phyloP scores from a whole-genome alignment of 345 rosid species.

The Camelina neglecta region DNA sequence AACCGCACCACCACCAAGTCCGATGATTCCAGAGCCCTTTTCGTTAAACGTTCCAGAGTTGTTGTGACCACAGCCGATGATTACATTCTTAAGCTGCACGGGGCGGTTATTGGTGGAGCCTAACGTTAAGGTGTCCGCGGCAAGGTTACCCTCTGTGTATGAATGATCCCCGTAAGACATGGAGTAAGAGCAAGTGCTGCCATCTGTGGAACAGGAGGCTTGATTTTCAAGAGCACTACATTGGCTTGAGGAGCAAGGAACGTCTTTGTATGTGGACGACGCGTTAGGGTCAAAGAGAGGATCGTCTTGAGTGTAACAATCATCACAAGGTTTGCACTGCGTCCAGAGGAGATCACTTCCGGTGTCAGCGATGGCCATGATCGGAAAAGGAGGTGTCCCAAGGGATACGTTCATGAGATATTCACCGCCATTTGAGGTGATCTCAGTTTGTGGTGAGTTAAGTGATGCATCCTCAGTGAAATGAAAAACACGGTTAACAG shows the following conservation, averaged over 20 bases:
- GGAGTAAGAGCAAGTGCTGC: slow-evolving; percentile 10
- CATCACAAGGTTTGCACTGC: slow-evolving; percentile 44
- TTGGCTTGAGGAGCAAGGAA: slow-evolving; percentile 45
- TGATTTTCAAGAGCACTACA: slow-evolving; percentile 9
- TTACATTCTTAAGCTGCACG: background rate
- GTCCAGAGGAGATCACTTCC: slow-evolving; percentile 51
- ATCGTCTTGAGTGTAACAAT: slow-evolving; percentile 45
- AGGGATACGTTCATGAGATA: slow-evolving; percentile 46
- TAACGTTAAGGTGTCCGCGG: slow-evolving; percentile 31
- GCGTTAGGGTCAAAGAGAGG: slow-evolving; percentile 49
- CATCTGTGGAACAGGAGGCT: background rate
- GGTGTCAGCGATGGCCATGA: slow-evolving; percentile 39
- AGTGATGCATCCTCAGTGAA: slow-evolving; percentile 16
- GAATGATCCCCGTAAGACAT: slow-evolving; percentile 28
- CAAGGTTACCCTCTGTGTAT: slow-evolving; percentile 19
- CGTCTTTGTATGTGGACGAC: slow-evolving; percentile 49
- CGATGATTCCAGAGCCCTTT: slow-evolving; percentile 28
- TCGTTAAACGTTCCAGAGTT: slow-evolving; percentile 14
- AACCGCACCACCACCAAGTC: slow-evolving; percentile 34
- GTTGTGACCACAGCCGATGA: slow-evolving; percentile 37
- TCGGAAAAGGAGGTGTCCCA: slow-evolving; percentile 41
- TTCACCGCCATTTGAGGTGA: slow-evolving; percentile 27
- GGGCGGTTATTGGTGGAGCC: slow-evolving; percentile 36
- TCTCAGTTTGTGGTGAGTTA: slow-evolving; percentile 22
- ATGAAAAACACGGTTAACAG: slow-evolving; percentile 35